Evolutionary conservation across 208 protist genomes (phyloP).

Genomic region (Wallacemonas sp.): DNA sequence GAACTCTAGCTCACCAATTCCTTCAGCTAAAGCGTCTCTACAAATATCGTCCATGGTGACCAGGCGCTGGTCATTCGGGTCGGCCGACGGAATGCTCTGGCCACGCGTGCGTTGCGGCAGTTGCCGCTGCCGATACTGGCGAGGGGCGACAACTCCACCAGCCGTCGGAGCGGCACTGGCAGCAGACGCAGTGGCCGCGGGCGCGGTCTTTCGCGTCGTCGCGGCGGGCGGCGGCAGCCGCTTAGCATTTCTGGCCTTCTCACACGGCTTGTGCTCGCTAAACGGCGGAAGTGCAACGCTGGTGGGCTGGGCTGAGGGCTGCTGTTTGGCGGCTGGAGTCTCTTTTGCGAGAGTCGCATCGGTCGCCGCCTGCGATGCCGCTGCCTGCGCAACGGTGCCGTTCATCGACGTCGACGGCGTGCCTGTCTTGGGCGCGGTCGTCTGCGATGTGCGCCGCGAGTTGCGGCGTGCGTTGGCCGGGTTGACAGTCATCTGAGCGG

Average conservation of each 20-base stretch:
- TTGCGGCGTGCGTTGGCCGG: neutral
- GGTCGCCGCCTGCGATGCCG: neutral
- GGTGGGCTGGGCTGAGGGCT: no score
- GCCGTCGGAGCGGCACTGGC: neutral
- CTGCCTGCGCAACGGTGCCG: neutral
- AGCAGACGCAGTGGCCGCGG: neutral
- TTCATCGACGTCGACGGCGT: no score
- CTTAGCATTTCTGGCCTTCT: constrained; percentile 7
- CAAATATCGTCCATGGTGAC: constrained; percentile 2
- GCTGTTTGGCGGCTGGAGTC: no score
- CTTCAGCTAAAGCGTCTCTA: neutral
- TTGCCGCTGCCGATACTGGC: neutral
- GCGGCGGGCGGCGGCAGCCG: neutral
- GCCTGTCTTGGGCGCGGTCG: no score
- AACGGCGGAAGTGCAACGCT: no score
- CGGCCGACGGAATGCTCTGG: neutral
- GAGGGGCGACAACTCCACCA: neutral
- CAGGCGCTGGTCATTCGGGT: constrained; percentile 4
- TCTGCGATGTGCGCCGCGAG: no score
- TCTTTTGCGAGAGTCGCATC: no score
- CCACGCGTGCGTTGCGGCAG: neutral
- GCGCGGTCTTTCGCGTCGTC: neutral
- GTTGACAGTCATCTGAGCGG: constrained; percentile 6
- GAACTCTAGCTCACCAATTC: neutral
- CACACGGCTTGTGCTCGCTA: constrained; percentile 10